A percentile compares a stretch with the other conserved stretches of the same genome.
phyloP scores from a whole-genome alignment of 163 green algal genomes.

The Scenedesmus sp. region DNA sequence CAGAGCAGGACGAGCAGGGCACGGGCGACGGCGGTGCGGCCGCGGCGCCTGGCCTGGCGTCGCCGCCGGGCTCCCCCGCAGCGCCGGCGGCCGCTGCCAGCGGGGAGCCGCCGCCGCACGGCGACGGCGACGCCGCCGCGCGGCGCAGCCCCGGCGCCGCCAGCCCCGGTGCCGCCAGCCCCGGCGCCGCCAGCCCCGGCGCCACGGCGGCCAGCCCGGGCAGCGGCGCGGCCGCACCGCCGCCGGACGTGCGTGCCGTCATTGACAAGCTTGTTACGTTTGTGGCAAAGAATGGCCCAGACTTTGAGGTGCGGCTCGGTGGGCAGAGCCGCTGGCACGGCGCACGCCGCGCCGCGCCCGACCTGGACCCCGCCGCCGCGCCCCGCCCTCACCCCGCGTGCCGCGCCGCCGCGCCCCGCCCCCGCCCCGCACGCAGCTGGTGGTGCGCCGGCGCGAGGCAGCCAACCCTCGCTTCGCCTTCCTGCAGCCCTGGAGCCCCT shows the following conservation, averaged over 20 bases:
- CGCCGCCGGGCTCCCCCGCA: neutral
- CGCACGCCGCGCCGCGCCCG: too few relatives aligned
- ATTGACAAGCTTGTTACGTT: conserved; percentile 76
- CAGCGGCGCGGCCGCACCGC: conserved; percentile 15
- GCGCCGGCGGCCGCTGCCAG: neutral
- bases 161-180: neutral
- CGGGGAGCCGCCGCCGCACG: neutral
- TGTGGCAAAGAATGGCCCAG: conserved; percentile 47
- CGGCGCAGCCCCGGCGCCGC: too few relatives aligned
- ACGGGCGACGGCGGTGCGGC: neutral
- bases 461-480: conserved; percentile 77
- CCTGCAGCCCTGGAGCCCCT: conserved; percentile 63
- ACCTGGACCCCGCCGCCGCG: neutral
- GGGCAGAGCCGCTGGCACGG: neutral
- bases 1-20: neutral
- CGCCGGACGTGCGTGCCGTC: conserved; percentile 56
- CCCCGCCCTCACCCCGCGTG: neutral
- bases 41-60: neutral
- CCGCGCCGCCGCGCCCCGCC: neutral
- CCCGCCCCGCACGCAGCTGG: conserved; percentile 53
- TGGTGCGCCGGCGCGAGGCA: conserved; percentile 62
- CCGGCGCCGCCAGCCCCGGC: neutral
- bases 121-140: neutral
- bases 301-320: conserved; percentile 39
- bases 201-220: neutral